Evolutionary conservation across 345 rosid genomes (phyloP).

Genomic region (Melaleuca alternifolia): DNA sequence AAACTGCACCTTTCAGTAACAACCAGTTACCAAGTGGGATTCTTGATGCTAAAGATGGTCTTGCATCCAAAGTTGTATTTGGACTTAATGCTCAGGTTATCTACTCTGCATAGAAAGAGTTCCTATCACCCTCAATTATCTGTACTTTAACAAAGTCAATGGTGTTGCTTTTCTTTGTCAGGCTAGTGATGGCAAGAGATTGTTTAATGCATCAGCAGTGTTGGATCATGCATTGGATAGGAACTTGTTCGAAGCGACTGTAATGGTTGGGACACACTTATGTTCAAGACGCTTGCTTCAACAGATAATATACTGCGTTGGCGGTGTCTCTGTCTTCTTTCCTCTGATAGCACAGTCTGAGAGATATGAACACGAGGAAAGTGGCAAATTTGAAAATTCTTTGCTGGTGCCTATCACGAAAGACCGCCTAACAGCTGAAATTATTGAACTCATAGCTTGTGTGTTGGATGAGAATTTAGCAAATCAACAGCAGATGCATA

Average conservation of each 20-base stretch:
- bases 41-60: slow-evolving; percentile 89
- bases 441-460: slow-evolving; percentile 87
- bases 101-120: not conserved
- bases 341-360: slow-evolving; percentile 84
- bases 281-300: slow-evolving; percentile 90
- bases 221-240: slow-evolving; percentile 52
- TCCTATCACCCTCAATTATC: not conserved
- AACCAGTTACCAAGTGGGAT: slow-evolving; percentile 61
- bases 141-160: not conserved
- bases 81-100: slow-evolving; percentile 94
- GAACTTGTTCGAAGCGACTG: slow-evolving; percentile 70
- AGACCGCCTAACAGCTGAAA: slow-evolving; percentile 90
- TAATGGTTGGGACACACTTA: slow-evolving; percentile 71
- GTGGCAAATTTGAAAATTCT: slow-evolving; percentile 29
- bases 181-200: slow-evolving; percentile 82
- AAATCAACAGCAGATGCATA: slow-evolving; percentile 92
- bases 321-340: slow-evolving; percentile 94
- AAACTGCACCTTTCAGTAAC: slow-evolving; percentile 42
- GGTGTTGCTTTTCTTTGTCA: slow-evolving; percentile 27
- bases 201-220: slow-evolving; percentile 75
- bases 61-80: slow-evolving; percentile 77
- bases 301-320: slow-evolving; percentile 90
- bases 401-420: slow-evolving; percentile 47
- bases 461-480: slow-evolving; percentile 85
- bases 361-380: slow-evolving; percentile 58